These are phyloP conservation scores for Nyssa sinensis DNA, from an alignment of 148 eudicot species.

Conservation along the genomic window DNA sequence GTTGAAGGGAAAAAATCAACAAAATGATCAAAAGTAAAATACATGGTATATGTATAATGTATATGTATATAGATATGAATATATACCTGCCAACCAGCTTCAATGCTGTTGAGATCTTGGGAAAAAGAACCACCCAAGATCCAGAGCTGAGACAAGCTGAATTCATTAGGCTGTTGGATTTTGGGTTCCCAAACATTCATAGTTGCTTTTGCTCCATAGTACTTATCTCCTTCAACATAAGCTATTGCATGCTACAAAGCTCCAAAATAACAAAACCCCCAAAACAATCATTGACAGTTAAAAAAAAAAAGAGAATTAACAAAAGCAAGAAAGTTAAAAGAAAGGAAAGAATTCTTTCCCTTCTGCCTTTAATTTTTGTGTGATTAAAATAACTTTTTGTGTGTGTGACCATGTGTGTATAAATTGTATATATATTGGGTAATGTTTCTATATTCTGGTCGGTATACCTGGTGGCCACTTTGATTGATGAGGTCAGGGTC, in stretches of 20 bases:
- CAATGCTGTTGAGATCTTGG: conserved; percentile 77
- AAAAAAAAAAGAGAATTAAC: too few species aligned
- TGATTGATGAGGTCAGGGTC: conserved; percentile 70
- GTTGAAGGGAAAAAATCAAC: conserved; percentile 11
- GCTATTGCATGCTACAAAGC: conserved; percentile 76
- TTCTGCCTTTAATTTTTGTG: not conserved
- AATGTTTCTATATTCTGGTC: not conserved
- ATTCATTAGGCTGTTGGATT: conserved; percentile 80
- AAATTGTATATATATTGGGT: too few species aligned
- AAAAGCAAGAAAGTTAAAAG: not conserved
- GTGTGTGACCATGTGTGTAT: too few species aligned
- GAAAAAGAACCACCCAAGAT: conserved; percentile 72
- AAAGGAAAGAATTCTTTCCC: not conserved
- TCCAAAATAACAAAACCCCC: conserved; percentile 8
- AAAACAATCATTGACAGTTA: too few species aligned
- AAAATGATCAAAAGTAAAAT: not conserved
- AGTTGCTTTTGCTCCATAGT: conserved; percentile 81
- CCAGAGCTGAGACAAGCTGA: conserved; percentile 89
- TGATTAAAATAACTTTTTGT: too few species aligned
- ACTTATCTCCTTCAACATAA: conserved; percentile 73
- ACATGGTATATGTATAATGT: not conserved
- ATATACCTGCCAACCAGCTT: conserved; percentile 94
- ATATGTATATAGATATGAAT: not conserved
- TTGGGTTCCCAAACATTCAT: conserved; percentile 82
- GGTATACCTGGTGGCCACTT: conserved; percentile 76